These are phyloP conservation scores for Thielaviopsis populi DNA, from an alignment of 2,329 filamentous ascomycete species.

Conservation along the genomic window DNA sequence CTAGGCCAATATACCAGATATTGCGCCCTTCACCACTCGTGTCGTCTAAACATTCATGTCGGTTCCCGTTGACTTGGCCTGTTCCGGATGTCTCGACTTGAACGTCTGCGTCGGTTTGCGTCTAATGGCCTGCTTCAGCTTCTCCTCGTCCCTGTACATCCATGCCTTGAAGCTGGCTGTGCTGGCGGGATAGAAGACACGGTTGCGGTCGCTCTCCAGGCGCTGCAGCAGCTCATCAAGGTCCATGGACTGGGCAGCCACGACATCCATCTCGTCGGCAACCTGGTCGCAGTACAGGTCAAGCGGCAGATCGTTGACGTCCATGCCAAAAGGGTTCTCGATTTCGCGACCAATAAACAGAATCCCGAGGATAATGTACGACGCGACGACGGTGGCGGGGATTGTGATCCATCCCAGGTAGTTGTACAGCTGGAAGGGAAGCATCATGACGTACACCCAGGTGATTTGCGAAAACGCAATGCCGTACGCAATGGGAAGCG, in stretches of 20 bases:
- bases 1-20: background rate
- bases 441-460: slow-evolving; percentile 65
- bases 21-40: background rate
- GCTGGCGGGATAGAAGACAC: slow-evolving; percentile 42
- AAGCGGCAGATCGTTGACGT: slow-evolving; percentile 68
- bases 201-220: slow-evolving; percentile 28
- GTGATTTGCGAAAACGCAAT: slow-evolving; percentile 79
- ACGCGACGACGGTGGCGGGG: slow-evolving; percentile 54
- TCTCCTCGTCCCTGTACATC: slow-evolving; percentile 29
- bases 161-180: slow-evolving; percentile 26
- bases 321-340: slow-evolving; percentile 71
- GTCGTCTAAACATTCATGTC: slow-evolving; percentile 12
- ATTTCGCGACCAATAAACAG: slow-evolving; percentile 62
- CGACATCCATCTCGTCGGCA: slow-evolving; percentile 57
- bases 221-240: slow-evolving; percentile 24
- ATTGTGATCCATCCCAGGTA: slow-evolving; percentile 59
- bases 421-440: slow-evolving; percentile 64
- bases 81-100: slow-evolving; percentile 10
- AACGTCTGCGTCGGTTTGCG: slow-evolving; percentile 28
- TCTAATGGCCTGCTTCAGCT: slow-evolving; percentile 27
- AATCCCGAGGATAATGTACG: slow-evolving; percentile 73
- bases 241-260: slow-evolving; percentile 37
- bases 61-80: slow-evolving; percentile 5
- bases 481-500: slow-evolving; percentile 66
- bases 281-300: slow-evolving; percentile 65